These are phyloP conservation scores for Cystofilobasidium bisporidii DNA, from an alignment of 768 basidiomycete species.

Conservation along the genomic window DNA sequence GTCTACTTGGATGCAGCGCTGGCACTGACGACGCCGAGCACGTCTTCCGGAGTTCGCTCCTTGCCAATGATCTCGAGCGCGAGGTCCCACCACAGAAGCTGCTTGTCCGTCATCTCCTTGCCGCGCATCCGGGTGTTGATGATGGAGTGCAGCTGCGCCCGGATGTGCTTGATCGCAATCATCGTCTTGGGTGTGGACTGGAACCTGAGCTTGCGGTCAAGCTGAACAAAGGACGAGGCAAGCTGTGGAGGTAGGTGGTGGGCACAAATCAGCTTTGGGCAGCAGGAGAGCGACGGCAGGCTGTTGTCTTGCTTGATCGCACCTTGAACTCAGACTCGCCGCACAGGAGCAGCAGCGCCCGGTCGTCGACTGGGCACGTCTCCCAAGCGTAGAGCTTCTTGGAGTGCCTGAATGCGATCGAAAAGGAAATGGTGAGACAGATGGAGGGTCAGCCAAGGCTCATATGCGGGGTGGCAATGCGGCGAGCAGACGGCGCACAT, in stretches of 20 bases:
- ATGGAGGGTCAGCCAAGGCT: constrained; percentile 31
- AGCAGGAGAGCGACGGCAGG: too few relatives aligned
- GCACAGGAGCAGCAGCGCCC: constrained; percentile 69
- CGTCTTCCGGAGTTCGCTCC: constrained; percentile 2
- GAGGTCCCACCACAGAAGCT: constrained; percentile 63
- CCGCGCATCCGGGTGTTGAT: constrained; percentile 56
- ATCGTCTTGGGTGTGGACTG: constrained; percentile 59
- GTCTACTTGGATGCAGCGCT: neutral
- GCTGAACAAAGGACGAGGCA: constrained; percentile 55
- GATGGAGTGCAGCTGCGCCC: constrained; percentile 52
- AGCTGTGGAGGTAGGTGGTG: constrained; percentile 51
- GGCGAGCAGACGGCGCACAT: constrained; percentile 49
- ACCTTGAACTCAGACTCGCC: constrained; percentile 87
- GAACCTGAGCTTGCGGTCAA: constrained; percentile 81
- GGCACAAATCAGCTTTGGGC: too few relatives aligned
- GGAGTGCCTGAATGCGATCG: constrained; percentile 59
- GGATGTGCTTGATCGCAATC: constrained; percentile 69
- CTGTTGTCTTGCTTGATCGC: too few relatives aligned
- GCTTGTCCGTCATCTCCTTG: constrained; percentile 51
- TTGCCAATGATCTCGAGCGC: constrained; percentile 45
- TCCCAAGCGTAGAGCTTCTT: constrained; percentile 84
- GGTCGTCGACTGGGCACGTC: constrained; percentile 75
- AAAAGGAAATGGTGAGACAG: neutral
- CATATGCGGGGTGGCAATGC: constrained; percentile 13
- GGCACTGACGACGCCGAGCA: neutral